Evolutionary conservation across 495 filamentous ascomycete genomes (phyloP).

Genomic region (Podospora pseudocomata): DNA sequence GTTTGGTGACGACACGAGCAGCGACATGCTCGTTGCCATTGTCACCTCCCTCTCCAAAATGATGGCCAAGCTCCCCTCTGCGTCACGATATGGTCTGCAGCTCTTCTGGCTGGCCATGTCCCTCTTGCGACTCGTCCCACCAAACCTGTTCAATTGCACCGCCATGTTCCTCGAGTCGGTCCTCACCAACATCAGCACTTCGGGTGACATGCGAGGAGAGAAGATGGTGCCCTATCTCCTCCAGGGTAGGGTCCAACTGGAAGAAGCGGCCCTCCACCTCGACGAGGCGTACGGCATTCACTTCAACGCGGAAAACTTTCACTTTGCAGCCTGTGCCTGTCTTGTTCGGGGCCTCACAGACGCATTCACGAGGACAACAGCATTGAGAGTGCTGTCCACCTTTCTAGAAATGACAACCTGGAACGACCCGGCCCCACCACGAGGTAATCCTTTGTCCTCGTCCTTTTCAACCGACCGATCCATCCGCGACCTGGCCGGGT

Average conservation of each 20-base stretch:
- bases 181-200: conserved; percentile 54
- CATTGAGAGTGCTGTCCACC: conserved; percentile 53
- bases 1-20: conserved; percentile 56
- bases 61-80: conserved; percentile 61
- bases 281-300: conserved; percentile 61
- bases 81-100: conserved; percentile 62
- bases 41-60: conserved; percentile 63
- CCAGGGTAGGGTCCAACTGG: conserved; percentile 52
- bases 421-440: conserved; percentile 15
- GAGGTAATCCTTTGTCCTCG: conserved; percentile 6
- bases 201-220: conserved; percentile 53
- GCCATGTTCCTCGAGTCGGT: conserved; percentile 60
- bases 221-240: conserved; percentile 55
- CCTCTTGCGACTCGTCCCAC: conserved; percentile 57
- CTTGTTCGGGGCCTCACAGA: conserved; percentile 60
- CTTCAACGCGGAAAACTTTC: conserved; percentile 60
- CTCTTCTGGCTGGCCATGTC: conserved; percentile 66
- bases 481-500: conserved; percentile 36
- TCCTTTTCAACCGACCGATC: conserved; percentile 15
- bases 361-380: conserved; percentile 51
- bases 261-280: conserved; percentile 54
- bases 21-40: conserved; percentile 64
- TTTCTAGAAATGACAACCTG: conserved; percentile 57
- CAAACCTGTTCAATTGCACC: conserved; percentile 59
- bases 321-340: conserved; percentile 58